Evolutionary conservation across 179 eudicot genomes (phyloP).

Genomic region (Drosera spatulata): DNA sequence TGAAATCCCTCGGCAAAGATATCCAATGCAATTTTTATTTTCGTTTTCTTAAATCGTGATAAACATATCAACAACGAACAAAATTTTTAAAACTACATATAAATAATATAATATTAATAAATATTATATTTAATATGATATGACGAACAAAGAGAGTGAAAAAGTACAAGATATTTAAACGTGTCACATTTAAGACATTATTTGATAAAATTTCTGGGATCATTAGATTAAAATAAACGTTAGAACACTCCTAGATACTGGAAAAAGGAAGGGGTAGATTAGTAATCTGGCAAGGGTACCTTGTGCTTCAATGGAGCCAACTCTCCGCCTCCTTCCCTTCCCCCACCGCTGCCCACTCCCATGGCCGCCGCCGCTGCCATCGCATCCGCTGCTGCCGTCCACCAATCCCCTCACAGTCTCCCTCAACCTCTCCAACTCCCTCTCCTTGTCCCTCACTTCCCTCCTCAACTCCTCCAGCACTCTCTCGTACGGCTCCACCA

Average conservation of each 20-base stretch:
- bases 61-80: too few relatives aligned
- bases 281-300: slow-evolving; percentile 8
- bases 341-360: slow-evolving; percentile 19
- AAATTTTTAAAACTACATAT: too few relatives aligned
- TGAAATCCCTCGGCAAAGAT: too few relatives aligned
- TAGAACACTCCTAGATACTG: neutral
- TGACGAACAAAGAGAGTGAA: too few relatives aligned
- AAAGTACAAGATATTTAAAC: too few relatives aligned
- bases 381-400: slow-evolving; percentile 17
- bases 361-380: slow-evolving; percentile 17
- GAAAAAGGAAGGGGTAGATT: neutral
- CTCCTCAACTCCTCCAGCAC: slow-evolving; percentile 69
- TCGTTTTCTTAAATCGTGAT: too few relatives aligned
- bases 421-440: slow-evolving; percentile 55
- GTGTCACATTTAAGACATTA: too few relatives aligned
- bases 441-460: slow-evolving; percentile 63
- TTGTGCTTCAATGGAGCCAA: slow-evolving; percentile 24
- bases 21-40: too few relatives aligned
- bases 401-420: slow-evolving; percentile 41
- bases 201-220: too few relatives aligned
- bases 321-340: slow-evolving; percentile 33
- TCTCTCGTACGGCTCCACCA: slow-evolving; percentile 91
- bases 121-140: too few relatives aligned
- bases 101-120: too few relatives aligned
- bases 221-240: too few relatives aligned